These are phyloP conservation scores for Neurospora discreta DNA, from an alignment of 495 filamentous ascomycete genomes.

Conservation along the genomic window DNA sequence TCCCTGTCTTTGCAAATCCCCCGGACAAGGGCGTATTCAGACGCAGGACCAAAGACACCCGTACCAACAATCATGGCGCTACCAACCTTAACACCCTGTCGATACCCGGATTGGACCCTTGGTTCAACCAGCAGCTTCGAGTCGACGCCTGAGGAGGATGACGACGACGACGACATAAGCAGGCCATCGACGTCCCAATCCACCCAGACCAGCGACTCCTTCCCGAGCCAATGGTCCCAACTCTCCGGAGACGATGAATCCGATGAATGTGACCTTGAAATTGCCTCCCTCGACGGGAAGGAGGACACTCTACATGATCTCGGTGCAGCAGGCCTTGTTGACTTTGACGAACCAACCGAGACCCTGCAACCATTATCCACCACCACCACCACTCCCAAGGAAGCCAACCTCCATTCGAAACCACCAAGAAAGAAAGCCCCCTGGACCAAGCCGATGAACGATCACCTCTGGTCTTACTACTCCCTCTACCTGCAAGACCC, in stretches of 20 bases:
- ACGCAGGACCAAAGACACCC: conserved; percentile 31
- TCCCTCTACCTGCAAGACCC: conserved; percentile 81
- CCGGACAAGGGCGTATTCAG: neutral
- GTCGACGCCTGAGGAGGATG: conserved; percentile 35
- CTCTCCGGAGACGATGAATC: conserved; percentile 35
- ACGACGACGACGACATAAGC: conserved; percentile 40
- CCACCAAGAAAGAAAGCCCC: conserved; percentile 28
- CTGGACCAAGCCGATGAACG: conserved; percentile 87
- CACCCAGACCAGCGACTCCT: conserved; percentile 36
- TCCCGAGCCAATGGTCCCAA: conserved; percentile 37
- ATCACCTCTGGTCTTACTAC: conserved; percentile 88
- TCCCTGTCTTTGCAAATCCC: neutral
- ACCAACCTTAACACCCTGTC: conserved; percentile 19
- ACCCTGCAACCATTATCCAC: neutral
- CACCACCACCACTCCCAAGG: neutral
- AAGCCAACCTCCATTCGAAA: conserved; percentile 12
- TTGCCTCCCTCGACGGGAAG: conserved; percentile 15
- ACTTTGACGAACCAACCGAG: conserved; percentile 3
- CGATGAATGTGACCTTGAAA: conserved; percentile 25
- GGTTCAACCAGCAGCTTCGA: conserved; percentile 36
- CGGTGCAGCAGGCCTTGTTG: conserved; percentile 4
- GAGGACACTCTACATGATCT: conserved; percentile 17
- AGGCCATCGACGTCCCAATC: conserved; percentile 39
- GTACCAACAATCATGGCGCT: conserved; percentile 21
- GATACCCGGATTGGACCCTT: conserved; percentile 38